Base-by-base conservation (phyloP, 768 basidiomycete species). In the Boletus speciosus region DNA sequence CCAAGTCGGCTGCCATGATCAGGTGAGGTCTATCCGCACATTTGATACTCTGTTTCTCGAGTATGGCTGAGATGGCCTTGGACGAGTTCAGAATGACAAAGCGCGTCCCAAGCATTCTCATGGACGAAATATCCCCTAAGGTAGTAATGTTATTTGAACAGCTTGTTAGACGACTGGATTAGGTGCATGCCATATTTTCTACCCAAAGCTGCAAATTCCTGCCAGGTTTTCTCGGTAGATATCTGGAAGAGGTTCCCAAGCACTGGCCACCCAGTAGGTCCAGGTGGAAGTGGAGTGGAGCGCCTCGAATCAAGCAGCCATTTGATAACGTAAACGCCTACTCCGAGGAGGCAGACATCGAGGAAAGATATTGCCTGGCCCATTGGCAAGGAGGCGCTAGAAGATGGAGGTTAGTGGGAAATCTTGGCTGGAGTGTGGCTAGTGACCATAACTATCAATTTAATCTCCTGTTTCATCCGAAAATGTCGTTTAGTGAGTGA, bases 241-340 rank as follows among this genome's bases (percentile, higher is more conserved):
- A 84, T 78, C 57, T 82, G 78, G 21, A 81, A 66, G 10, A 79
- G 59, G 58, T 81, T 84, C 15, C 83, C 84, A 32, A 84, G 63
- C 15, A 84, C 27, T 11, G 76, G 82, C 55, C 49, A 58, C 2
- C 59, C 62, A 42, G 40, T 29, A 8, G 65, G 65, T 4, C 65
- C 65, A n/a, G 58, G 62, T 21, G 65, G 65, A 41, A 54, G 48
- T 9, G 23, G 45, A 29, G 8, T 4, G 5, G 29, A 47, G 19
- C 3, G 34, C n/a, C 38, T 52, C 11, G 47, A 51, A 23, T 37
- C 9, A 19, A 61, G 16, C 8, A 59, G 5, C 8, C 36, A 6
- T 27, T 43, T 56, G 8, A 25, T 25, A 19, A 57, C 3, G 16
- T 51, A 66, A n/a, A 59, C 6, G 11, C 35, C 62, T 42, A 48